A percentile compares a stretch with the other conserved stretches of the same genome.
Conservation (phyloP, 441 rosid genomes). For the Gossypium gossypioides region DNA sequence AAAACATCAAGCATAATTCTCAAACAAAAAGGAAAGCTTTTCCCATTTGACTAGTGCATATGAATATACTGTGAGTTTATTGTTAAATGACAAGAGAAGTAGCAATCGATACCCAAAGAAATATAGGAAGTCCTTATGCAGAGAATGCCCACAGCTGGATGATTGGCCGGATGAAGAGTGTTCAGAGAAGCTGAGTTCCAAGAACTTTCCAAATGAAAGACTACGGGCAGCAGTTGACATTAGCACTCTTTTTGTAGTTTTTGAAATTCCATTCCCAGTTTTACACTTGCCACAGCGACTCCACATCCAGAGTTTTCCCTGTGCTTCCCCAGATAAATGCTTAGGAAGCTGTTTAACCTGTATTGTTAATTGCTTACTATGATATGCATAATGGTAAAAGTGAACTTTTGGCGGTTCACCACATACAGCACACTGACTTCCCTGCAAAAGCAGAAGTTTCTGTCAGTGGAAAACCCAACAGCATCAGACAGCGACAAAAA, state of each 20-base stretch:
- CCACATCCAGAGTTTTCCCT: conserved; percentile 99
- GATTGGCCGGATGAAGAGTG: conserved; percentile 32
- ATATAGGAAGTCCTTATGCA: conserved; percentile 62
- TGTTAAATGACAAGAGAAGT: conserved; percentile 2
- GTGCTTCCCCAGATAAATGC: conserved; percentile 54
- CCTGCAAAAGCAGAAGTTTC: conserved; percentile 40
- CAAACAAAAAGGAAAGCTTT: neutral
- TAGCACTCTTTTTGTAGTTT: conserved; percentile 70
- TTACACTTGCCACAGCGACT: conserved; percentile 77
- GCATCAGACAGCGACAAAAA: neutral
- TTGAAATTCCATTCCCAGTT: conserved; percentile 33
- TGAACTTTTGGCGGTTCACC: conserved; percentile 71
- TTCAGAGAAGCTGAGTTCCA: conserved; percentile 79
- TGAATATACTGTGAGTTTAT: neutral
- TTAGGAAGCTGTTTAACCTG: conserved; percentile 53
- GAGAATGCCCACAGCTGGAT: conserved; percentile 76
- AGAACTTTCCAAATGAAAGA: conserved; percentile 88
- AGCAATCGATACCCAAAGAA: conserved; percentile 75
- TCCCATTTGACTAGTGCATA: neutral
- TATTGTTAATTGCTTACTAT: conserved; percentile 66
- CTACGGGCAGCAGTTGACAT: conserved; percentile 65
- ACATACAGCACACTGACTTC: conserved; percentile 49
- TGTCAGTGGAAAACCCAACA: conserved; percentile 19
- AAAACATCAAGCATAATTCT: neutral
- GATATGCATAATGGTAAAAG: conserved; percentile 75